Evolutionary conservation across 768 basidiomycete genomes (phyloP), one percentile per base, ranked within the genome.

Genomic region (Trametes maxima): DNA sequence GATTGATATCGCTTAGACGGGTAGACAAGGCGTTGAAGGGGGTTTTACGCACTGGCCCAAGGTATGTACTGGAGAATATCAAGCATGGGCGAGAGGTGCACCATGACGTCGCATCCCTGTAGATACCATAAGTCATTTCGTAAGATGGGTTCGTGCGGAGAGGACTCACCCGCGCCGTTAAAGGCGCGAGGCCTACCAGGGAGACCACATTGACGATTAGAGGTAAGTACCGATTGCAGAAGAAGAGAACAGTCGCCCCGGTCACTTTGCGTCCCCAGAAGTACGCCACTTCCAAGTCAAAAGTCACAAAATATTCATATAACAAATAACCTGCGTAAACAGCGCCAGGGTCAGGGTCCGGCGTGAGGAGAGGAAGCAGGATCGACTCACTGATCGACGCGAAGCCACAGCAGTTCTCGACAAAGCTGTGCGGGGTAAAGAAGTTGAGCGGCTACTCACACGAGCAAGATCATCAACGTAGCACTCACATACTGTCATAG

Each of bases 241-340:
- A 28, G 54, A 55, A 55, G 8, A 55, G 25, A 10, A 36, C 43
- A 3, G 44, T 35, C 33, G 54, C 54, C 4, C 54, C 44, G 7
- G 54, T 55, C 10, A 45, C 2, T 28, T 36, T 55, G 28, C 40
- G 54, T 11, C 19, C 12, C 54, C 54, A 55, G 44, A 55, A 55
- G 25, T 35, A 28, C 5, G 25, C 19, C 7, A 46, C 39, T 25
- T 55, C 54, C 2, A 19, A 22, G 3, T 22, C 44, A 13, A 55
- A 25, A 3, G 54, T 55, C 43, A 55, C 46, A 25, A 45, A 10
- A 21, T 47, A 55, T 39, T 52, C 50, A 5, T 19, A 52, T 13
- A 52, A 2, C 13, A 52, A 14, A 2, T 39, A 24, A 7, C 19
- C 50, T 52, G 12, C 12, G 40, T n/a, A n/a, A n/a, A n/a, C 40